These are phyloP conservation scores for Wickerhamomyces sp. DNA, from an alignment of 1,139 yeast species.

Conservation along the genomic window DNA sequence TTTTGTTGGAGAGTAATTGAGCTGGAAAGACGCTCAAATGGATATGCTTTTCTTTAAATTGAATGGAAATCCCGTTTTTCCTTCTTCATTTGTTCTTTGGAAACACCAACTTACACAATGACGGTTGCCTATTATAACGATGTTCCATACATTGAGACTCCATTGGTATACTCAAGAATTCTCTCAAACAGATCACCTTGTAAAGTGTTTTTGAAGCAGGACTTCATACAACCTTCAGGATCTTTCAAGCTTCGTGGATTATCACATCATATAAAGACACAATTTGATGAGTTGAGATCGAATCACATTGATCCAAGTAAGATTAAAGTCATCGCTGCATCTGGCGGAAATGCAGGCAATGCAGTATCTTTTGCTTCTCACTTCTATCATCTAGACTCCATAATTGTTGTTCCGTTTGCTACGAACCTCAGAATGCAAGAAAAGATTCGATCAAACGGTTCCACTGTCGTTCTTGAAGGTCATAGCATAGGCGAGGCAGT, in stretches of 20 bases:
- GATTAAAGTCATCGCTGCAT: constrained; percentile 54
- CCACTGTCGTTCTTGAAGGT: constrained; percentile 52
- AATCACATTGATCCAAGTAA: constrained; percentile 14
- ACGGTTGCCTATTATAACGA: constrained; percentile 7
- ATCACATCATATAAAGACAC: constrained; percentile 39
- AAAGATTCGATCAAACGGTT: constrained; percentile 43
- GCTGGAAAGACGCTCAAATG: no score
- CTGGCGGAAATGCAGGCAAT: constrained; percentile 79
- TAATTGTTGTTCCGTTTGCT: constrained; percentile 59
- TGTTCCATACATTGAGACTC: constrained; percentile 38
- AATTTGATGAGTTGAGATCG: constrained; percentile 13
- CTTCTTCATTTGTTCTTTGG: no score
- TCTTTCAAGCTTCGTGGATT: constrained; percentile 70
- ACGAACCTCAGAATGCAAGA: constrained; percentile 38
- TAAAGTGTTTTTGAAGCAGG: constrained; percentile 54
- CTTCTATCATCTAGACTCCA: constrained; percentile 44
- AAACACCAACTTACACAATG: no score
- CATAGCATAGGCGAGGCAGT: constrained; percentile 67
- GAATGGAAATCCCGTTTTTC: no score
- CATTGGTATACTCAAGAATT: constrained; percentile 37
- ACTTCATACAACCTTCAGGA: constrained; percentile 66
- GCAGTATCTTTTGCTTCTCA: constrained; percentile 66
- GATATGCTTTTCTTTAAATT: no score
- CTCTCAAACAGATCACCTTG: constrained; percentile 37
- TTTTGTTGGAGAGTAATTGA: no score